Base-by-base conservation (phyloP, 2,329 filamentous ascomycete genomes). In the Hirsutella minnesotensis region DNA sequence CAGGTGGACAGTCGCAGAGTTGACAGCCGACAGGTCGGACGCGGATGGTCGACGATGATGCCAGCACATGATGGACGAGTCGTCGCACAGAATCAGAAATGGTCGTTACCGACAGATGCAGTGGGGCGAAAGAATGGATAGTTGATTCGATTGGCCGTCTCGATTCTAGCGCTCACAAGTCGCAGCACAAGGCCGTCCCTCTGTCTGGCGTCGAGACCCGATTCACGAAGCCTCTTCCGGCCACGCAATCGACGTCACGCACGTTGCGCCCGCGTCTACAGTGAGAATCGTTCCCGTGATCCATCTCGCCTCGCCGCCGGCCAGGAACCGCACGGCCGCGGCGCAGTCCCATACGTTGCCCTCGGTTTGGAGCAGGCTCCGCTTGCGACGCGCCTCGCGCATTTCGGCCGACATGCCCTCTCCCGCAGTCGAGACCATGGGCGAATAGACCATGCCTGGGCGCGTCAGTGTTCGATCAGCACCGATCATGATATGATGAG, bases 261-360 rank as follows among this genome's bases (percentile, higher is more conserved):
- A 45, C 3, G 65, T 69, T 3, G 59, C 55, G 0, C 65, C 66
- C 4, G 65, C 67, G 49, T 68, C 66, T 0, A 68, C 63, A 1
- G 64, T 59, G 13, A 69, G 44, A 9, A 64, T 53, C 0, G 55
- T 57, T 0, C 66, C 65, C 0, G 65, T 69, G 9, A 69, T 65
- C 66, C 65, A 69, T 9, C 66, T 50, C 4, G 66, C 59, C 22
- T 69, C 59, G 3, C 62, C 57, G 9, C 62, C 56, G 0, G 60
- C 60, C 2, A 70, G 48, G 36, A 69, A 69, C 0, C 56, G 50
- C 19, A 67, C 60, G 0, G 64, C 61, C 5, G 53, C 57, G 5
- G 63, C 66, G 21, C 56, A 60, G 43, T 69, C 67, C 66, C 66
- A 69, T 0, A 54, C 66, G 31, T 57, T 69, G 0, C 67, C 66